A percentile compares a stretch with the other conserved stretches of the same genome.
phyloP scores from a whole-genome alignment of 208 protist species.

The Acanthamoeba culbertsoni region DNA sequence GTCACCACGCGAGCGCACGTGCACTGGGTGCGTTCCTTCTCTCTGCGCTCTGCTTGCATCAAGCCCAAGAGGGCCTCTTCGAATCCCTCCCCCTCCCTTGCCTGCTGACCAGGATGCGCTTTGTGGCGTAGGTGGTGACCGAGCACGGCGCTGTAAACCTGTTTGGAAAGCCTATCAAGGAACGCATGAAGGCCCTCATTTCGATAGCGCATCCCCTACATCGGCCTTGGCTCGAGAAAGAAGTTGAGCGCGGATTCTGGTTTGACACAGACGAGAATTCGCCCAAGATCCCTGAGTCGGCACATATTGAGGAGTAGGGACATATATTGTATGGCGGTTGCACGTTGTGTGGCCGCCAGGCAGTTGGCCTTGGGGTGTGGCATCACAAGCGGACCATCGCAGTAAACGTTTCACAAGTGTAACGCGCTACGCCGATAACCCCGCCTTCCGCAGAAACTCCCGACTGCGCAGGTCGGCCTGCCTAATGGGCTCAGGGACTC shows the following conservation, averaged over 20 bases:
- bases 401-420: no score
- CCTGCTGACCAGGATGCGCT: not conserved
- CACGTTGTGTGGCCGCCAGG: no score
- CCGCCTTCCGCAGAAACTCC: slow-evolving; percentile 75
- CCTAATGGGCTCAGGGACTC: slow-evolving; percentile 92
- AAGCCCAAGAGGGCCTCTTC: no score
- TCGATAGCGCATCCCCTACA: slow-evolving; percentile 67
- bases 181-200: slow-evolving; percentile 72
- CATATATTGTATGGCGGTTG: not conserved
- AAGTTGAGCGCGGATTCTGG: slow-evolving; percentile 20
- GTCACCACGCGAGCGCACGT: slow-evolving; percentile 69
- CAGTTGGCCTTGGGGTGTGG: no score
- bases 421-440: no score
- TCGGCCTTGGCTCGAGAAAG: not conserved
- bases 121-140: slow-evolving; percentile 62
- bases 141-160: slow-evolving; percentile 75
- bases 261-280: not conserved
- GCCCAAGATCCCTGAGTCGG: not conserved
- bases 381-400: no score
- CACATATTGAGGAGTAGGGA: not conserved
- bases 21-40: slow-evolving; percentile 53
- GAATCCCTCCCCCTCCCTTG: not conserved
- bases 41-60: not conserved
- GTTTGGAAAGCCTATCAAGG: slow-evolving; percentile 68
- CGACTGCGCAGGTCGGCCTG: slow-evolving; percentile 90